Conservation (phyloP, 148 eudicot genomes). For the Rhododendron williamsianum region DNA sequence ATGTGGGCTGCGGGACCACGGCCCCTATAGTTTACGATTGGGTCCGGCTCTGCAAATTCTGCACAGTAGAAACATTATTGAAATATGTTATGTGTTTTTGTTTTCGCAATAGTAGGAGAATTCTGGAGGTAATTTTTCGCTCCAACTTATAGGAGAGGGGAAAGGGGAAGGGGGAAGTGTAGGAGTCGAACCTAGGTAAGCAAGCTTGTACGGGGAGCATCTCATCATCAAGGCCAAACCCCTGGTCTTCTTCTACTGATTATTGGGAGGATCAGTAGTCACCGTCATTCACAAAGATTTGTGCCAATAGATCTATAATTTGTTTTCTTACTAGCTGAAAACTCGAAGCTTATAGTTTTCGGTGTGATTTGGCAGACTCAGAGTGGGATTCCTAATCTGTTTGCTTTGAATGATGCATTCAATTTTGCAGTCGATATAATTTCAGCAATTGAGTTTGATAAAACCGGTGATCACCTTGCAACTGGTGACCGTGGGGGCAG, state of each 20-base stretch:
- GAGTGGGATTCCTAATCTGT: constrained; percentile 11
- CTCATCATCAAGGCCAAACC: neutral
- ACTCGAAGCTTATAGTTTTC: neutral
- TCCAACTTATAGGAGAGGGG: neutral
- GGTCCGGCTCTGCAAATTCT: neutral
- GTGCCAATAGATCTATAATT: neutral
- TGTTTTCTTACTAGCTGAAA: neutral
- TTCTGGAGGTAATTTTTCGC: neutral
- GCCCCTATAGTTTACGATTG: neutral
- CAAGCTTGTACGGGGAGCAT: neutral
- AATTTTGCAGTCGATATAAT: constrained; percentile 64
- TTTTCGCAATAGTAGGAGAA: neutral
- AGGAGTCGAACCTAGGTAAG: neutral
- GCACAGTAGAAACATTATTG: neutral
- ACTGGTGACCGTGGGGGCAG: constrained; percentile 84
- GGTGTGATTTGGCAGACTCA: neutral
- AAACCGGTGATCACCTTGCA: constrained; percentile 72
- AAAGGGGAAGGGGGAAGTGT: neutral
- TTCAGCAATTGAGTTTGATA: constrained; percentile 77
- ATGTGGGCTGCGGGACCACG: neutral
- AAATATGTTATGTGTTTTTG: neutral
- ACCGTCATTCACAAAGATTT: neutral
- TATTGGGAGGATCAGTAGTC: neutral
- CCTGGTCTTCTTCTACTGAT: neutral
- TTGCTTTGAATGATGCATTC: constrained; percentile 11